Base-by-base conservation (phyloP, 805 yeast species). In the Wickerhamomyces bisporus region DNA sequence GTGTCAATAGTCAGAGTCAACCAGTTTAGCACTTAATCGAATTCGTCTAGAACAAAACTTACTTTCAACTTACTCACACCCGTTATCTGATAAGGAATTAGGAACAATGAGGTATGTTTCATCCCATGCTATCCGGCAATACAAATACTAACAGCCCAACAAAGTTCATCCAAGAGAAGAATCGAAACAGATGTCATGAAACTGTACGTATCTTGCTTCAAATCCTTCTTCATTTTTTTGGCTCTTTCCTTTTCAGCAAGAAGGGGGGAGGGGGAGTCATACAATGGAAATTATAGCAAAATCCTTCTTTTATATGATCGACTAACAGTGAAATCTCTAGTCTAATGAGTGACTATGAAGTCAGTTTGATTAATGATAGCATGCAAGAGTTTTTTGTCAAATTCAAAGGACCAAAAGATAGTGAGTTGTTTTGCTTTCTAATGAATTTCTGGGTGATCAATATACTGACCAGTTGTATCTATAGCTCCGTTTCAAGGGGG, bases 181-280 rank as follows among this genome's bases (percentile, higher is more conserved):
- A 89, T 93, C 48, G 96, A 89, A 57, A 86, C 93, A 21, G 98
- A 91, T 61, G 97, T 91, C 33, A 88, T 86, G 96, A 93, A 89
- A 61, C 70, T 91, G 75, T 84, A 61, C 56, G 82, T 71, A 36
- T 18, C n/a, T n/a, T n/a, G n/a, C n/a, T n/a, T n/a, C n/a, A n/a
- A n/a, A n/a, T n/a, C n/a, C n/a, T n/a, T n/a, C n/a, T n/a, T n/a
- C n/a, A n/a, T n/a, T n/a, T n/a, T n/a, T n/a, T n/a, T n/a, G n/a
- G n/a, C n/a, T n/a, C n/a, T n/a, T n/a, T n/a, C n/a, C n/a, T n/a
- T n/a, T n/a, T n/a, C n/a, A n/a, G n/a, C n/a, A n/a, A n/a, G n/a
- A n/a, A 11, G 25, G 25, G 11, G 14, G 14, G 31, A 18, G 10
- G 31, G 31, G 23, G 18, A 29, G 18, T 19, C 13, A 5, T 16